Evolutionary conservation across 2,329 filamentous ascomycete species (phyloP), one percentile per base, ranked within the genome.

Genomic region (Colletotrichum navitas): DNA sequence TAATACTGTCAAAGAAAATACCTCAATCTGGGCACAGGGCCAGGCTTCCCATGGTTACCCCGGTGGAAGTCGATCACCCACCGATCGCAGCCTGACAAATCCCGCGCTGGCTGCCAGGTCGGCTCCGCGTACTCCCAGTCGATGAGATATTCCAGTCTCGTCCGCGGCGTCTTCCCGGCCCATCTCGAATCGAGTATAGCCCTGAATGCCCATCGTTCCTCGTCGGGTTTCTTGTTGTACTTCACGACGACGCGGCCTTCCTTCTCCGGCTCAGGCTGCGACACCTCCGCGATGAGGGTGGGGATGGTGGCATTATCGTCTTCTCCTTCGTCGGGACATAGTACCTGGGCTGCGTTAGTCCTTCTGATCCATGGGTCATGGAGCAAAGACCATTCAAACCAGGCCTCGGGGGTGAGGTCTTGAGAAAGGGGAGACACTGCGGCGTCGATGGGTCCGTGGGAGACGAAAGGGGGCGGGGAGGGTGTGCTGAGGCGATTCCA

Each of bases 121-220:
- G 65, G 59, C 26, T 71, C 52, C 3, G 68, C 68, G n/a, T 68
- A 68, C 36, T 68, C 59, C 68, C 68, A 68, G n/a, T 68, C 68
- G 10, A 71, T 45, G 18, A 71, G 52, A 34, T 68, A 71, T 34
- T 63, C 51, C 36, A 71, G 51, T 16, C 68, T 59, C 10, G 68
- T 68, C 36, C 43, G 52, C 14, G 65, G 51, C n/a, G 16, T 59
- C 36, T 63, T 71, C 3, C 68, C 68, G 16, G 45, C n/a, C 52
- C 65, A 68, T 10, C 39, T 63, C 21, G 68, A 71, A 32, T 71
- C 64, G 14, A 71, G 52, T 14, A 71, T 68, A 16, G 58, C 14
- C 26, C 32, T 68, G n/a, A 71, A 71, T 1, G 65, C 45, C 68
- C 68, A 71, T 11, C 68, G 65, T 24, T 71, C 65, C 59, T 71